phyloP scores from a whole-genome alignment of 805 yeast species.

The Hanseniaspora occidentalis region DNA sequence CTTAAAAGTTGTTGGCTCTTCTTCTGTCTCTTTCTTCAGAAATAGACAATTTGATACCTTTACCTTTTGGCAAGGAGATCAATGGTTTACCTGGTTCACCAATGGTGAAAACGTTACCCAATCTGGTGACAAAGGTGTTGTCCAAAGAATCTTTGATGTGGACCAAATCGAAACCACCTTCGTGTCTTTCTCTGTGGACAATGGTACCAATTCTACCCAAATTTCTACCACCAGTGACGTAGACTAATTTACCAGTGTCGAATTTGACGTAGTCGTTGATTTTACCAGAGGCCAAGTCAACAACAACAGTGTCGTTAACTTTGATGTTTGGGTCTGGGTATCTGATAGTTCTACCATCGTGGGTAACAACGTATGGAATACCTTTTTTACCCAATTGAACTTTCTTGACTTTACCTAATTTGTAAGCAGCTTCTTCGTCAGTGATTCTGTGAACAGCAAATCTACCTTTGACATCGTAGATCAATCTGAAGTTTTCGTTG shows the following conservation, averaged over 20 bases:
- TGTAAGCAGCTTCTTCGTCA: constrained; percentile 96
- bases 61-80: constrained; percentile 96
- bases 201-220: constrained; percentile 96
- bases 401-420: constrained; percentile 95
- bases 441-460: constrained; percentile 99
- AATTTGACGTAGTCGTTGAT: constrained; percentile 79
- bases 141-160: constrained; percentile 93
- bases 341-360: constrained; percentile 99
- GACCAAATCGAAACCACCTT: constrained; percentile 95
- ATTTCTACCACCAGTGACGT: constrained; percentile 97
- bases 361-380: constrained; percentile 96
- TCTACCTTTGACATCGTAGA: constrained; percentile 98
- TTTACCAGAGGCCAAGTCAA: constrained; percentile 94
- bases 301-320: constrained; percentile 96
- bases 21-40: constrained; percentile 98
- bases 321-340: constrained; percentile 97
- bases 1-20: constrained; percentile 39
- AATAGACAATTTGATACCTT: constrained; percentile 93
- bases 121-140: constrained; percentile 92
- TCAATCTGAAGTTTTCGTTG: constrained; percentile 98
- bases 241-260: constrained; percentile 83
- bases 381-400: constrained; percentile 98
- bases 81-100: constrained; percentile 94
- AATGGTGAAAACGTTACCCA: constrained; percentile 82
- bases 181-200: constrained; percentile 93